Evolutionary conservation across 345 rosid species (phyloP).

Genomic region (Brassica napus): Da-Ae NC_063447.1:40081001-40081500

Average conservation of each 20-base stretch:
- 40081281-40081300: not conserved
- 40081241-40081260: not conserved
- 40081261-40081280: not conserved
- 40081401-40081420: not conserved
- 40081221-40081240: constrained; percentile 1
- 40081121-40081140: not conserved
- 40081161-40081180: constrained; percentile 8
- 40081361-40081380: not conserved
- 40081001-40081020: constrained; percentile 23
- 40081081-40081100: constrained; percentile 1
- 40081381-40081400: not conserved
- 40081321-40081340: not conserved
- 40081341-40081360: not conserved
- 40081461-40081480: not conserved
- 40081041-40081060: constrained; percentile 20
- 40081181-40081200: constrained; percentile 26
- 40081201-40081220: constrained; percentile 14
- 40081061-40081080: not conserved
- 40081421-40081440: not conserved
- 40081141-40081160: constrained; percentile 25
- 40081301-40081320: not conserved
- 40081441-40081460: not conserved
- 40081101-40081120: not conserved
- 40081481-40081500: not conserved
- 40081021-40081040: not conserved